Conservation (phyloP, 768 basidiomycete genomes). For the Lactarius deliciosus region DNA sequence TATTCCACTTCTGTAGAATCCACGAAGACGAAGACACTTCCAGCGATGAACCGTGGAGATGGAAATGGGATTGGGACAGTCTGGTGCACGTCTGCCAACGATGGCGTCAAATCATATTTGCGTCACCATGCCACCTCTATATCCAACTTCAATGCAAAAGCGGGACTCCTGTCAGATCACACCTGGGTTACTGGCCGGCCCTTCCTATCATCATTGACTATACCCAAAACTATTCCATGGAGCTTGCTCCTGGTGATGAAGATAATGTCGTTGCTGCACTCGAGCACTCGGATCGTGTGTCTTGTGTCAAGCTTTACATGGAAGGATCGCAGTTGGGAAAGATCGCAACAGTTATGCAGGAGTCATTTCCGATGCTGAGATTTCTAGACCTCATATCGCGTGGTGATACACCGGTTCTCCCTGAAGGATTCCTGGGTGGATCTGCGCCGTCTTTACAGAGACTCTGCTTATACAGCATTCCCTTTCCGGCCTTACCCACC, state of each 20-base stretch:
- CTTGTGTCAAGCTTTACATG: accelerated
- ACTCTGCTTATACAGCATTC: not conserved
- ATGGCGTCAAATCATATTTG: not conserved
- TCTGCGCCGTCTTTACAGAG: not conserved
- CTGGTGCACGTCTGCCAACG: not conserved
- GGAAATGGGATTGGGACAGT: not conserved
- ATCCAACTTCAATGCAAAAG: not conserved
- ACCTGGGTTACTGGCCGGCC: not conserved
- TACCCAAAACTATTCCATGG: no score
- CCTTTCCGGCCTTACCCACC: not conserved
- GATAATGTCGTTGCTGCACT: not conserved
- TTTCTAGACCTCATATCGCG: accelerated
- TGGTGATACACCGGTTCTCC: not conserved
- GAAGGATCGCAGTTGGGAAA: not conserved
- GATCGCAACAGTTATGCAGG: not conserved
- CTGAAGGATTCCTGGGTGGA: not conserved
- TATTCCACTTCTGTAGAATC: not conserved
- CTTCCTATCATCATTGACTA: not conserved
- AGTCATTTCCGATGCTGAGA: not conserved
- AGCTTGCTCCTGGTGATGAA: not conserved
- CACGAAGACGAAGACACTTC: no score
- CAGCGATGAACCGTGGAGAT: not conserved
- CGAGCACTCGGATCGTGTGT: not conserved
- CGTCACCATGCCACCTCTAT: not conserved
- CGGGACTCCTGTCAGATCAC: not conserved